Base-by-base conservation (phyloP, 768 basidiomycete species). In the Boletus rubroflammeus region DNA sequence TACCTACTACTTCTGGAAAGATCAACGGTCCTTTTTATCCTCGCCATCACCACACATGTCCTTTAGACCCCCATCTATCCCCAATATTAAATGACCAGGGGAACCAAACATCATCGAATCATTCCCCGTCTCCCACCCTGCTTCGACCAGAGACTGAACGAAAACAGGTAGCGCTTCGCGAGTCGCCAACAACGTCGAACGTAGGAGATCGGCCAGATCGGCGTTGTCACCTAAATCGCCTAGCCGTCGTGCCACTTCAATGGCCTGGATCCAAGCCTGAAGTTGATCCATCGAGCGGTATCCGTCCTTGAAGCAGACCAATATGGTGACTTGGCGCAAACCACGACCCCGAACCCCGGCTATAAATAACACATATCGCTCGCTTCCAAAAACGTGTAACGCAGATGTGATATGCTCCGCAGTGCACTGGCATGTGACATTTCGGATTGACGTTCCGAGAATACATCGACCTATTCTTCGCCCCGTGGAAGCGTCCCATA, bases 321-420 rank as follows among this genome's bases (percentile, higher is more conserved):
- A 74, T 3, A 81, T 55, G n/a, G 47, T 53, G 19, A 31, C 21
- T 8, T 2, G 38, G 21, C 41, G 44, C 23, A 13, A 34, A 31
- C 17, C 4, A 13, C 14, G 45, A 7, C 43, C 21, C 8, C 35
- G 58, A 42, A 23, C 44, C 41, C 45, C 46, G 6, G 59, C 58
- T 64, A 79, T 78, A 76, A 83, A 85, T 26, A 87, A 61, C 19
- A 83, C 60, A 57, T 83, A 87, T 47, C 69, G 69, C 59, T 84
- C 80, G 14, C 68, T 55, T 11, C 59, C 54, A 57, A 81, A 81
- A 14, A 79, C 50, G 5, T 71, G 59, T 15, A 83, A 57, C 3
- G 80, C 54, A 19, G 61, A 53, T 5, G 55, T 15, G 11, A 68
- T 40, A 40, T 69, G 63, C 4, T 57, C 51, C 48, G 36, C 35